Conservation (phyloP, 257 asterid genomes). For the Ajuga chamaepitys region DNA sequence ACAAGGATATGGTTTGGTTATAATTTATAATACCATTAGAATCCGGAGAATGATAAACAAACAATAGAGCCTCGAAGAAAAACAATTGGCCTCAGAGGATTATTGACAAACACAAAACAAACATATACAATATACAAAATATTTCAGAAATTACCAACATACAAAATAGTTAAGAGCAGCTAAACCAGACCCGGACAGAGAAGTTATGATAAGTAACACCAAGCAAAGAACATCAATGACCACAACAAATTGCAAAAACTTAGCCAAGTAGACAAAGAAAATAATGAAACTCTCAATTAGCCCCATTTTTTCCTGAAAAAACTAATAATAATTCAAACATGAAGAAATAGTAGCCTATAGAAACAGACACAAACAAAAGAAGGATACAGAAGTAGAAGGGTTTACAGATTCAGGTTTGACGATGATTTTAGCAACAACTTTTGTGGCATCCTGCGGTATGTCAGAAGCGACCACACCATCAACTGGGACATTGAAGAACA, state of each 20-base stretch:
- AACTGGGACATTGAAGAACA: slow-evolving; percentile 80
- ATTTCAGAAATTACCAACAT: too few relatives aligned
- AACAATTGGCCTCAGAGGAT: slow-evolving; percentile 6
- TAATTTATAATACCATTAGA: too few relatives aligned
- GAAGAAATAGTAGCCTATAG: background rate
- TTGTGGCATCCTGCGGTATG: slow-evolving; percentile 85
- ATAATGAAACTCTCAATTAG: background rate
- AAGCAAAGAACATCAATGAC: background rate
- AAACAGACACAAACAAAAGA: background rate
- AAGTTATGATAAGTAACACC: background rate
- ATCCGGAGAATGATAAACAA: background rate
- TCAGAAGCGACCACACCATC: slow-evolving; percentile 91
- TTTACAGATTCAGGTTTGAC: slow-evolving; percentile 91
- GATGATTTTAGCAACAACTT: slow-evolving; percentile 84
- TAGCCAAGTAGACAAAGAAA: background rate
- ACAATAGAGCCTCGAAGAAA: too few relatives aligned
- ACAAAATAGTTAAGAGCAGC: background rate
- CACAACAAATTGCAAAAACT: background rate
- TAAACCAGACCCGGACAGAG: background rate
- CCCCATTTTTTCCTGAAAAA: too few relatives aligned
- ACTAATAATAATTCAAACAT: slow-evolving; percentile 17
- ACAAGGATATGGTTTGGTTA: too few relatives aligned
- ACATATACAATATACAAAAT: background rate
- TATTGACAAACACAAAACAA: slow-evolving; percentile 13
- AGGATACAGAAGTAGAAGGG: background rate